phyloP scores from a whole-genome alignment of 116 monocot species.

The Iris pallida region DNA sequence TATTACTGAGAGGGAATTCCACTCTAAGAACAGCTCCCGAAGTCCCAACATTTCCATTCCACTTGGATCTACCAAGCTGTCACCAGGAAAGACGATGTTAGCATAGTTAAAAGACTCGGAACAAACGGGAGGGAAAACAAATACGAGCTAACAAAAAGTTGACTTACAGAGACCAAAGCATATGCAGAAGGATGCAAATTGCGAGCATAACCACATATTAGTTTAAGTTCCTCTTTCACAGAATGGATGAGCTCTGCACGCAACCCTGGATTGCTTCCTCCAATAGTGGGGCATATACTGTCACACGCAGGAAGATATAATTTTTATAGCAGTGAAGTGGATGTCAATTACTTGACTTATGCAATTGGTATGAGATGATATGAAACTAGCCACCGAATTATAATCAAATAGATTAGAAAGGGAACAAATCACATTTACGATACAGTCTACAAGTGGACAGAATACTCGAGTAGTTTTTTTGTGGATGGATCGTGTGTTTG shows the following conservation, averaged over 20 bases:
- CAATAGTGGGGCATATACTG: constrained; percentile 88
- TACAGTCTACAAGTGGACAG: too few relatives aligned
- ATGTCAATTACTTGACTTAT: too few relatives aligned
- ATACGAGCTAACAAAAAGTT: neutral
- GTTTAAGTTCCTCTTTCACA: constrained; percentile 65
- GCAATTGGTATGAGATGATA: too few relatives aligned
- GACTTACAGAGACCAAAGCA: constrained; percentile 81
- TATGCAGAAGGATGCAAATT: constrained; percentile 56
- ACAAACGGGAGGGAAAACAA: too few relatives aligned
- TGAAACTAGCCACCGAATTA: too few relatives aligned
- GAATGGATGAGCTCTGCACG: constrained; percentile 75
- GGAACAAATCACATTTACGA: too few relatives aligned
- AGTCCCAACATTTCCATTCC: constrained; percentile 77
- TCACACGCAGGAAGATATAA: neutral
- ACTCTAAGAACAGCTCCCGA: constrained; percentile 65
- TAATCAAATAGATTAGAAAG: too few relatives aligned
- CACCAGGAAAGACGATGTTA: too few relatives aligned
- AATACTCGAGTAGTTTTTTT: too few relatives aligned
- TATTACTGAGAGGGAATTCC: constrained; percentile 68
- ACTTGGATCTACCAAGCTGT: constrained; percentile 93
- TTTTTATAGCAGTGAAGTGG: too few relatives aligned
- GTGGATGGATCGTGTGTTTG: too few relatives aligned
- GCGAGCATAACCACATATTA: constrained; percentile 64
- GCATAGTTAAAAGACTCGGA: too few relatives aligned
- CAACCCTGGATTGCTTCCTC: constrained; percentile 85